Evolutionary conservation across 495 filamentous ascomycete species (phyloP), one percentile per base, ranked within the genome.

Genomic region (Podospora comata): DNA sequence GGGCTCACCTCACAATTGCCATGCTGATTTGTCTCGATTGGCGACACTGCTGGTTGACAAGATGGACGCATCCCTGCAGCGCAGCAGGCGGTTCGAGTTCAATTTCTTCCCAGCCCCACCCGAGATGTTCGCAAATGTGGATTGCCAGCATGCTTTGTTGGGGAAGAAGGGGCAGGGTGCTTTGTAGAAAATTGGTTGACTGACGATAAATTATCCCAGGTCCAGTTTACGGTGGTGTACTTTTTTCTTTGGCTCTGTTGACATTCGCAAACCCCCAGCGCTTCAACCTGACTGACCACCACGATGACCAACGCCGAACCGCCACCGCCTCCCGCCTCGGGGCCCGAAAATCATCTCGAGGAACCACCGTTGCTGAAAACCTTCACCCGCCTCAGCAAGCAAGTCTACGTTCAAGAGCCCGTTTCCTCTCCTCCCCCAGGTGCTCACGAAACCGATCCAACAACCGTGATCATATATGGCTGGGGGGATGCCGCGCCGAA

Each of bases 401-500:
- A 80, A 39, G 76, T 82, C 67, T 80, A 70, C 68, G 64, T 79
- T 48, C 74, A 75, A 59, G 55, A 70, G 26, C 64, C 65, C 23
- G 62, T 72, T 16, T 68, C 65, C n/a, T 34, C 18, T 48, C 65
- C 62, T 18, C 65, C 34, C 39, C 62, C 19, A 66, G 66, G n/a
- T 26, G 64, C 5, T 30, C 67, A 15, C 26, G 23, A 3, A 62
- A 74, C 28, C 71, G 65, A 82, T 62, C 81, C 81, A 11, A 76
- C 76, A 27, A 78, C 79, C 3, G 70, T 83, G 44, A 67, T 83
- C 44, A 68, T 87, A 34, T 86, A 82, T 68, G 81, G 82, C 73
- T 87, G 85, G 85, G 85, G 85, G 64, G 85, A 87, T 66, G 84
- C 81, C 23, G 74, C 69, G 20, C 82, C 84, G 0, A 85, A 85